Evolutionary conservation across 345 rosid species (phyloP).

Genomic region (Melaleuca quinquenervia): DNA sequence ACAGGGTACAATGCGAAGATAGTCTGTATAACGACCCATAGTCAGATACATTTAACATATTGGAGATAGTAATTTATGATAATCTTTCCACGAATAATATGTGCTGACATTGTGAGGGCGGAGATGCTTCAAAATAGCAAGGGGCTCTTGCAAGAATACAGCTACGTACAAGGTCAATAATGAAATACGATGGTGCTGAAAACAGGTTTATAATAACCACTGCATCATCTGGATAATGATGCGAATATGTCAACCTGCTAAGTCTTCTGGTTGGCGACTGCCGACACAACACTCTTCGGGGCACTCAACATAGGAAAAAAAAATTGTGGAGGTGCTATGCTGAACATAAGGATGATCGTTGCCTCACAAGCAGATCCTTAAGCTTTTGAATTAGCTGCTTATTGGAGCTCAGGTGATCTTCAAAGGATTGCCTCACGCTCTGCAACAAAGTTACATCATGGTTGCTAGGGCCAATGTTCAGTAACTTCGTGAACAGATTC

Average conservation of each 20-base stretch:
- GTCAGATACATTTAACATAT: background rate
- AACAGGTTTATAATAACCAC: background rate
- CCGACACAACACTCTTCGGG: background rate
- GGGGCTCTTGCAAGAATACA: background rate
- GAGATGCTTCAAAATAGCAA: background rate
- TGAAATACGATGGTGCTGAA: background rate
- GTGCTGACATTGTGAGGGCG: background rate
- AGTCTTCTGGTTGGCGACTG: background rate
- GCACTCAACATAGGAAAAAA: background rate
- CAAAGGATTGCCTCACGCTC: conserved; percentile 50
- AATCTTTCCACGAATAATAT: background rate
- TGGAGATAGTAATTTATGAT: background rate
- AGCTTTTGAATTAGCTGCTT: conserved; percentile 55
- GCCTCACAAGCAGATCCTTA: conserved; percentile 61
- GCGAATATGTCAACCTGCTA: background rate
- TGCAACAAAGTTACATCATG: conserved; percentile 35
- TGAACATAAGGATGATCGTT: conserved; percentile 58
- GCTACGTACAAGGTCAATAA: background rate
- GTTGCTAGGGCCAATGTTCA: conserved; percentile 29
- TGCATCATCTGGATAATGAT: background rate
- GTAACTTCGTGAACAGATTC: conserved; percentile 54
- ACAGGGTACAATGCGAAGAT: background rate
- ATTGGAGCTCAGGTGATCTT: conserved; percentile 42
- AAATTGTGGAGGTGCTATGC: conserved; percentile 9
- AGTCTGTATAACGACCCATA: background rate